A percentile compares a stretch with the other conserved stretches of the same genome.
These are phyloP conservation scores for Torulaspora maleeae DNA, from an alignment of 805 yeast genomes.

Conservation along the genomic window DNA sequence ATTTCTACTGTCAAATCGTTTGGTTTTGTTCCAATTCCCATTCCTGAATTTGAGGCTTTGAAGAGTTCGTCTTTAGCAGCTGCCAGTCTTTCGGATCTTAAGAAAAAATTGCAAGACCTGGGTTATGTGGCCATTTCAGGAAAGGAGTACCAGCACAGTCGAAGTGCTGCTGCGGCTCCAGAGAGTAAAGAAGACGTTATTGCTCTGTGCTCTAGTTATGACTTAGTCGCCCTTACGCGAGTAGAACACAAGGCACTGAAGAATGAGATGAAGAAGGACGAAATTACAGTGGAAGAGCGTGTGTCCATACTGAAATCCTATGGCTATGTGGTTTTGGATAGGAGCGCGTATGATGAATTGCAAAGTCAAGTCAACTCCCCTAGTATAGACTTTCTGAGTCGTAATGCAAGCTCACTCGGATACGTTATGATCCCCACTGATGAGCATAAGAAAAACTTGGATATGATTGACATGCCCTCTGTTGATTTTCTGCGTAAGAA, in stretches of 20 bases:
- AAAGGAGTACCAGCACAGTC: slow-evolving; percentile 8
- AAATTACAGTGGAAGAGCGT: slow-evolving; percentile 17
- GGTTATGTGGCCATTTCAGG: slow-evolving; percentile 15
- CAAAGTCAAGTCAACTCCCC: slow-evolving; percentile 12
- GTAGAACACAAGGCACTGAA: slow-evolving; percentile 16
- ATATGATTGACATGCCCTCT: slow-evolving; percentile 23
- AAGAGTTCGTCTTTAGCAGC: slow-evolving; percentile 6
- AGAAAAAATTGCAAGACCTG: slow-evolving; percentile 10
- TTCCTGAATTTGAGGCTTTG: slow-evolving; percentile 11
- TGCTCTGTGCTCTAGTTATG: slow-evolving; percentile 17
- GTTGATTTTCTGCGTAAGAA: slow-evolving; percentile 34
- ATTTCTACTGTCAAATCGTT: slow-evolving; percentile 12
- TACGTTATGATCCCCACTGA: not conserved
- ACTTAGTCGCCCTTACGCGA: slow-evolving; percentile 12
- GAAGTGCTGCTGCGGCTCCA: slow-evolving; percentile 8
- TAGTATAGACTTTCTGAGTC: slow-evolving; percentile 2
- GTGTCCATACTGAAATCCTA: slow-evolving; percentile 10
- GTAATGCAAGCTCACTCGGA: not conserved
- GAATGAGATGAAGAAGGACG: slow-evolving; percentile 12
- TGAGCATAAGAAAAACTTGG: not conserved
- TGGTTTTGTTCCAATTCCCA: slow-evolving; percentile 19
- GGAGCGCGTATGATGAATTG: slow-evolving; percentile 5
- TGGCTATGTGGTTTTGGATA: slow-evolving; percentile 15
- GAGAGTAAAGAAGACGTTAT: slow-evolving; percentile 13
- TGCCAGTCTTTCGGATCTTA: slow-evolving; percentile 10